Conservation (phyloP, 257 asterid genomes). For the Nicotiana undulata region DNA sequence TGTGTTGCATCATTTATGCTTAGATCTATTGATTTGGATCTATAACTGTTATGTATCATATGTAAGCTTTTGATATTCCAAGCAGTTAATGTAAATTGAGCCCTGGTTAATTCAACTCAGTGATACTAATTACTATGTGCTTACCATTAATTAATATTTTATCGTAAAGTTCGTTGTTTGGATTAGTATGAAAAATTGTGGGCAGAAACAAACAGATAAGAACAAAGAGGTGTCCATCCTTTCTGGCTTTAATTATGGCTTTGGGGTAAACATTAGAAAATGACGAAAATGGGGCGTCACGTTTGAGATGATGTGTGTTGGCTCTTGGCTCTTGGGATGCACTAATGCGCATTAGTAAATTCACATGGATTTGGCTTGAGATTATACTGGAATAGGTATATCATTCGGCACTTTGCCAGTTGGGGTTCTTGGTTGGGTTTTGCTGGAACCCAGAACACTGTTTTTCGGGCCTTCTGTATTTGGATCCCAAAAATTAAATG, state of each 20-base stretch:
- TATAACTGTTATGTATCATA: not conserved
- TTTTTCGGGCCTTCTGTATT: not conserved
- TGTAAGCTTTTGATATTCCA: slow-evolving; percentile 3
- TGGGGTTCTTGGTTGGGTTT: not conserved
- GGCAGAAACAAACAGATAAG: not conserved
- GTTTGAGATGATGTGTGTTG: not conserved
- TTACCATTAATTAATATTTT: not conserved
- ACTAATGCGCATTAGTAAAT: not conserved
- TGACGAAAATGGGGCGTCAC: not conserved
- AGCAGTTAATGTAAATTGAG: not conserved
- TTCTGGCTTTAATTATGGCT: not conserved
- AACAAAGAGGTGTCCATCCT: not conserved
- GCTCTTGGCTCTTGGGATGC: not conserved
- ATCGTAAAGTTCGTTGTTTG: not conserved
- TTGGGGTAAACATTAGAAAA: not conserved
- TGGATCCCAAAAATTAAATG: not conserved
- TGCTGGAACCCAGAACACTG: not conserved
- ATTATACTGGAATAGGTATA: not conserved
- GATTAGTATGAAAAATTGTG: not conserved
- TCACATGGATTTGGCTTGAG: not conserved
- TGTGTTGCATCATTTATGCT: not conserved
- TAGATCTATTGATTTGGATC: not conserved
- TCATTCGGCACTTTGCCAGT: not conserved
- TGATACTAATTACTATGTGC: not conserved
- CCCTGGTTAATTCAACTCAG: not conserved